A percentile compares a stretch with the other conserved stretches of the same genome.
phyloP scores from a whole-genome alignment of 192 early-diverging fungal species.

The Oehlia diaphana region DNA sequence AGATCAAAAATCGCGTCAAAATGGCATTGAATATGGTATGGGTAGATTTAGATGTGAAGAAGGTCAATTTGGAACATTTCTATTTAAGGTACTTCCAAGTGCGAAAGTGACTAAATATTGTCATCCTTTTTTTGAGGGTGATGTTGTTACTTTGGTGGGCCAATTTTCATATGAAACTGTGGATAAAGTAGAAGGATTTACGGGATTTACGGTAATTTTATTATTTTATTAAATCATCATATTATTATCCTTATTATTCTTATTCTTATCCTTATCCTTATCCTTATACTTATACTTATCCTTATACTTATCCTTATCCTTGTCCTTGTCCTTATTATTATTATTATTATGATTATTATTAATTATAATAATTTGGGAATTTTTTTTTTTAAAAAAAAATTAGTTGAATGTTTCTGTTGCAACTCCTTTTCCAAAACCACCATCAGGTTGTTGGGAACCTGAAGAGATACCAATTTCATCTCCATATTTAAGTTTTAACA shows the following conservation, averaged over 20 bases:
- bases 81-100: slow-evolving; percentile 2
- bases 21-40: neutral
- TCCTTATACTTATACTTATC: no score
- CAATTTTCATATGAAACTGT: slow-evolving; percentile 17
- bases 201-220: slow-evolving; percentile 8
- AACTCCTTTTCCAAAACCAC: neutral
- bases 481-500: slow-evolving; percentile 6
- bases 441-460: slow-evolving; percentile 14
- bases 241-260: no score
- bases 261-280: no score
- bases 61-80: slow-evolving; percentile 12
- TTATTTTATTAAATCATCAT: neutral
- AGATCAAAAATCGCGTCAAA: slow-evolving; percentile 16
- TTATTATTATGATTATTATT: neutral
- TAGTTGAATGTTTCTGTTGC: neutral
- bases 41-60: slow-evolving; percentile 8
- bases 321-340: no score
- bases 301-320: no score
- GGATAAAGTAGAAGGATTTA: slow-evolving; percentile 9
- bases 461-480: slow-evolving; percentile 11
- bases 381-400: neutral
- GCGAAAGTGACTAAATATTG: slow-evolving; percentile 7
- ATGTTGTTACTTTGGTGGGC: slow-evolving; percentile 13
- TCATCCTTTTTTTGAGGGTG: slow-evolving; percentile 5
- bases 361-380: neutral